phyloP scores from a whole-genome alignment of 192 early-diverging fungal genomes.

The Coemansia sp. region DNA sequence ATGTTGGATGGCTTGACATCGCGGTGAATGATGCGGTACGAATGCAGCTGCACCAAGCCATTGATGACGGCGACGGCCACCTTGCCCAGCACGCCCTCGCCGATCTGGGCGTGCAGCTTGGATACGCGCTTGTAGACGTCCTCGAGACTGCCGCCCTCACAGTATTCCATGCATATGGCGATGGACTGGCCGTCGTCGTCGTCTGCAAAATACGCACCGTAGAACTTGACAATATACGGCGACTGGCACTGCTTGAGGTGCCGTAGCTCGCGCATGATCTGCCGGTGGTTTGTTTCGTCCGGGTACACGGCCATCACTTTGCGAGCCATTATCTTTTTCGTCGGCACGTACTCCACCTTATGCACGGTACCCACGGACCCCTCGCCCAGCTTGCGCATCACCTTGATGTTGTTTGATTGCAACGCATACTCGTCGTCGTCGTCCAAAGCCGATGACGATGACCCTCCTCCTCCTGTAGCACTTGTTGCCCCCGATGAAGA shows the following conservation, averaged over 20 bases:
- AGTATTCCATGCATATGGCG: slow-evolving; percentile 97
- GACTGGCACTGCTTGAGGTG: slow-evolving; percentile 88
- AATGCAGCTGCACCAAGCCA: slow-evolving; percentile 88
- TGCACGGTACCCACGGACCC: slow-evolving; percentile 93
- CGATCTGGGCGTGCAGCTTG: slow-evolving; percentile 72
- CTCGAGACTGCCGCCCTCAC: slow-evolving; percentile 91
- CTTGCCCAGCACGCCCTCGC: slow-evolving; percentile 84
- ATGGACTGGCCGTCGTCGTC: slow-evolving; percentile 72
- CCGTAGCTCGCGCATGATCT: slow-evolving; percentile 89
- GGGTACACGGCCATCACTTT: slow-evolving; percentile 74
- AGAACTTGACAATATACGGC: slow-evolving; percentile 92
- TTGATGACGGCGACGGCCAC: slow-evolving; percentile 88
- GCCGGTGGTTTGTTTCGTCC: slow-evolving; percentile 70
- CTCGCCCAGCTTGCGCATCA: slow-evolving; percentile 80
- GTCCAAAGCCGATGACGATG: neutral
- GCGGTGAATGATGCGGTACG: slow-evolving; percentile 87
- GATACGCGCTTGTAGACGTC: slow-evolving; percentile 79
- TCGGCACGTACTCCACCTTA: slow-evolving; percentile 77
- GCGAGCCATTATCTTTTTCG: slow-evolving; percentile 82
- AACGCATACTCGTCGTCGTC: slow-evolving; percentile 48
- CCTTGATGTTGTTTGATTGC: slow-evolving; percentile 69
- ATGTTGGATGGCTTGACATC: slow-evolving; percentile 99
- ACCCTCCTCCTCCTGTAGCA: neutral
- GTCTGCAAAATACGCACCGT: slow-evolving; percentile 86
- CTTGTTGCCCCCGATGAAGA: neutral